Evolutionary conservation across 306 rosid species (phyloP), one percentile per base, ranked within the genome.

Genomic region (Vigna nakashimae): DNA sequence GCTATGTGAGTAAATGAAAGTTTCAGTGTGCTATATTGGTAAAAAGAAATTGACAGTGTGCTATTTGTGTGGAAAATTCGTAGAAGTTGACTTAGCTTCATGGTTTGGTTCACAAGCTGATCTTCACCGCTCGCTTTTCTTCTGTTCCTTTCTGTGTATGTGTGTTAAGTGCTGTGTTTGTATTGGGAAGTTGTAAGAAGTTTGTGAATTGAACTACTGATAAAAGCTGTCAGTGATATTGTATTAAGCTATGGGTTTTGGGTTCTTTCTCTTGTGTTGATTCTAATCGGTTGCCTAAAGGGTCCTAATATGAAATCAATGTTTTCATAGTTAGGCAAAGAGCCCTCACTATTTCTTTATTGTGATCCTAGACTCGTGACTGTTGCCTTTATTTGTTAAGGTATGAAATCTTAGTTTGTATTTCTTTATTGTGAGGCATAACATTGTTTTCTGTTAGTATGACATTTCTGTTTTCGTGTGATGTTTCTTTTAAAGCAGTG

Each of bases 181-280:
- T 9, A 26, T 55, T 40, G 18, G 30, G 26, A 26, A 38, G 65
- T 16, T 74, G 57, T 38, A 55, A 34, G 71, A 20, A 22, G 73
- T 66, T 6, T 75, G 58, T 81, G 81, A 45, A 66, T 75, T 77
- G 34, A 38, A 63, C 36, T 38, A 1, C 50, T 69, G 74, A 15
- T 13, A 9, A 60, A 62, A 62, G 74, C 49, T 45, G 55, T 17
- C 49, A 18, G 62, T 83, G 87, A 83, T 30, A 9, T 6, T 36
- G 5, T 73, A 46, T 24, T 15, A 68, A 73, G 79, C 69, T 65
- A 65, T 73, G 79, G 74, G 75, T 69, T 50, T 32, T 62, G 58
- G 15, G 51, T 14, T 53, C 16, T 7, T 62, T 0, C 22, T 30
- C 1, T 4, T 14, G 14, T 59, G 13, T 28, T 51, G 13, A 11